These are phyloP conservation scores for Aspergillus ustus DNA, from an alignment of 2,329 filamentous ascomycete species.

Conservation along the genomic window DNA sequence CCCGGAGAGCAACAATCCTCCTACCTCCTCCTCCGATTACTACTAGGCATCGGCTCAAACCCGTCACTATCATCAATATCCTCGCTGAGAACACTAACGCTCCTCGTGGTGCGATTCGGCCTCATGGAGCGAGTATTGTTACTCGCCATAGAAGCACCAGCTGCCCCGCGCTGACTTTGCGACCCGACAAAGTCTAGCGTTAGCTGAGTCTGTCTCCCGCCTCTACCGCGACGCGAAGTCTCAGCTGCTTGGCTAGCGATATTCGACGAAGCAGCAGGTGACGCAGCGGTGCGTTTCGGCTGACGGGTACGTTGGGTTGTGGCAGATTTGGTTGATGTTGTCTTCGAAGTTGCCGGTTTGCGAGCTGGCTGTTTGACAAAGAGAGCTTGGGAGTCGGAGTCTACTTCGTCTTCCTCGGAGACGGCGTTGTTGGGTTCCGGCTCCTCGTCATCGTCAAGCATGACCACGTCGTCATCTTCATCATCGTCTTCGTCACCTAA, in stretches of 20 bases:
- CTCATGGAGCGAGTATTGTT: conserved; percentile 21
- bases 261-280: conserved; percentile 40
- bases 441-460: conserved; percentile 42
- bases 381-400: conserved; percentile 44
- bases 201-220: conserved; percentile 40
- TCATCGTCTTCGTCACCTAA: conserved; percentile 49
- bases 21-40: conserved; percentile 31
- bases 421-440: conserved; percentile 33
- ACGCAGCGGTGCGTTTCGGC: conserved; percentile 32
- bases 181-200: conserved; percentile 49
- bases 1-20: neutral
- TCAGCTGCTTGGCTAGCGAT: conserved; percentile 34
- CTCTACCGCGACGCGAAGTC: conserved; percentile 30
- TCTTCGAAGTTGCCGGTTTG: conserved; percentile 24
- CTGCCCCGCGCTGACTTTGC: conserved; percentile 41
- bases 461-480: conserved; percentile 44
- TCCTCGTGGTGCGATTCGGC: conserved; percentile 38
- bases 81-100: conserved; percentile 43
- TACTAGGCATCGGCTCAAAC: conserved; percentile 47
- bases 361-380: conserved; percentile 47
- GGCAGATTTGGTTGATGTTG: conserved; percentile 25
- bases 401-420: conserved; percentile 35
- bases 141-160: conserved; percentile 22
- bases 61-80: conserved; percentile 51
- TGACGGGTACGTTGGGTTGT: conserved; percentile 29